phyloP scores from a whole-genome alignment of 306 rosid genomes.

The Boehmeria nivea region DNA sequence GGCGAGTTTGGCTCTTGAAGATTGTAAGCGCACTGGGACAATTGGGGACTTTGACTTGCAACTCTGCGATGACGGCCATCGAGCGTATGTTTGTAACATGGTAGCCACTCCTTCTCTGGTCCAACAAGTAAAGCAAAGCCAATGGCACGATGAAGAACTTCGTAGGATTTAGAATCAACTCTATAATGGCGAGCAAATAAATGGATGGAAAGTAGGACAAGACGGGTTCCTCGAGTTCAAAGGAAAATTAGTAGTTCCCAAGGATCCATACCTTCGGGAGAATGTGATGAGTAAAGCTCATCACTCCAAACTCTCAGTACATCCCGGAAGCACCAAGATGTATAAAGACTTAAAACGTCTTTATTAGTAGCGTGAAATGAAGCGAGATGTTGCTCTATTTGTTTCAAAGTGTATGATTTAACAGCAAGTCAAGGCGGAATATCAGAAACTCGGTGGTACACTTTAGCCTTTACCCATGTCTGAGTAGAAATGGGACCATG shows the following conservation, averaged over 20 bases:
- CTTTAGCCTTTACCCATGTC: not conserved
- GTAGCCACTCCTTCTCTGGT: too few relatives aligned
- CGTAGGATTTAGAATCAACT: too few relatives aligned
- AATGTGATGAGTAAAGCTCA: not conserved
- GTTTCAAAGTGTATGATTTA: not conserved
- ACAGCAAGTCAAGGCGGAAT: not conserved
- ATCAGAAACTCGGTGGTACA: not conserved
- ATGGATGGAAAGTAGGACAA: too few relatives aligned
- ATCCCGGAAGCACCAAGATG: not conserved
- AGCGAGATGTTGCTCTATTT: not conserved
- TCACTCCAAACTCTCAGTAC: not conserved
- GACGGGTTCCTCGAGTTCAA: not conserved
- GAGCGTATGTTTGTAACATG: too few relatives aligned
- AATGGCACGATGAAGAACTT: too few relatives aligned
- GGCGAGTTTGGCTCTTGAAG: not conserved
- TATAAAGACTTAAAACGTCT: not conserved
- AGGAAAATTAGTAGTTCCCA: not conserved
- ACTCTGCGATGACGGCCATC: not conserved
- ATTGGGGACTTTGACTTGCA: not conserved
- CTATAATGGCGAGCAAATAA: too few relatives aligned
- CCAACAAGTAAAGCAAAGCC: too few relatives aligned
- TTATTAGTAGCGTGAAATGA: not conserved
- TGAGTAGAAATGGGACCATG: not conserved
- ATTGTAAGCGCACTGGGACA: not conserved
- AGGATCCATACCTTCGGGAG: not conserved